Conservation (phyloP, 2,329 filamentous ascomycete species). For the Diaporthe ilicicola region DNA sequence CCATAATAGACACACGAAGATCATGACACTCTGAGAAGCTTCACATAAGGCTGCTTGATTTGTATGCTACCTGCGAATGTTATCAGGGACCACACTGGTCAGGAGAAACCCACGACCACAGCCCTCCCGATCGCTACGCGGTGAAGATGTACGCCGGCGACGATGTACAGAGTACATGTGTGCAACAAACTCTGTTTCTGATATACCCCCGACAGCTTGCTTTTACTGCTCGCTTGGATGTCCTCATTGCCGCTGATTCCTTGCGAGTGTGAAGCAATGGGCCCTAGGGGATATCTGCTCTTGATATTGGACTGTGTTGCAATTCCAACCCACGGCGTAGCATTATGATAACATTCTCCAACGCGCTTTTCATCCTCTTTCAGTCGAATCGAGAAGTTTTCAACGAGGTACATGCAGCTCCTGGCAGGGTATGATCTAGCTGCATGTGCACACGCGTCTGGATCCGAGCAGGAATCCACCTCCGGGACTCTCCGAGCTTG, state of each 20-base stretch:
- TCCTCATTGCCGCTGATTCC: too few relatives aligned
- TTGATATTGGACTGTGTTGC: neutral
- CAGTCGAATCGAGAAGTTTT: neutral
- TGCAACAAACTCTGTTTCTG: neutral
- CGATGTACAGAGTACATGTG: neutral
- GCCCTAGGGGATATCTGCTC: neutral
- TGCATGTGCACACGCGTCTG: neutral
- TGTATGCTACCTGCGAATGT: neutral
- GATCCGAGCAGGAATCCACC: neutral
- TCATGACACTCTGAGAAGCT: neutral
- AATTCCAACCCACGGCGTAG: neutral
- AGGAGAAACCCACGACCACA: too few relatives aligned
- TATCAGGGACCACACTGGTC: neutral
- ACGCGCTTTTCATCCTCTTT: neutral
- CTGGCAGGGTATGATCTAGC: neutral
- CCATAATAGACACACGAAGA: neutral
- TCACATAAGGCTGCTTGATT: too few relatives aligned
- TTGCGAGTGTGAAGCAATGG: neutral
- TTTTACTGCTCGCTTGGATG: neutral
- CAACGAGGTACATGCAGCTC: neutral
- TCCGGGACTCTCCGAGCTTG: neutral
- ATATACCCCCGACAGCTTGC: neutral
- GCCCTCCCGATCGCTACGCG: too few relatives aligned
- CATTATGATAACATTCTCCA: neutral
- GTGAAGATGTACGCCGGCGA: too few relatives aligned